A percentile compares a stretch with the other conserved stretches of the same genome.
phyloP scores from a whole-genome alignment of 768 basidiomycete genomes.

The Suillus lakei region DNA sequence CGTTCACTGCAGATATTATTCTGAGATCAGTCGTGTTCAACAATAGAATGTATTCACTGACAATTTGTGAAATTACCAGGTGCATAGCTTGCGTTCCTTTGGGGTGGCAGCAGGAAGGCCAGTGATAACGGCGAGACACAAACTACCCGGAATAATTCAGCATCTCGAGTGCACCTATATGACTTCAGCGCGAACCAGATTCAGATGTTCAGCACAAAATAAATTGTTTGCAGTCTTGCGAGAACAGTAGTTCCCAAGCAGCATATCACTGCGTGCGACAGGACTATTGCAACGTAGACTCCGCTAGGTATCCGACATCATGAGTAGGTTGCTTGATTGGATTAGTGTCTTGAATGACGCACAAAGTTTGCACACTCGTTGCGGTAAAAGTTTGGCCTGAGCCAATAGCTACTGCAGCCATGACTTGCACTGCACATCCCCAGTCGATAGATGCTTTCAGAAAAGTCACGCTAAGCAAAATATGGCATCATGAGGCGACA shows the following conservation, averaged over 20 bases:
- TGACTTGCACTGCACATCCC: constrained; percentile 67
- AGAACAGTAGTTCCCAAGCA: constrained; percentile 70
- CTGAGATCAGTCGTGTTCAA: not conserved
- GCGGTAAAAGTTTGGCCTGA: constrained; percentile 42
- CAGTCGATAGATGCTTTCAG: constrained; percentile 62
- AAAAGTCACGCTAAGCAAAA: constrained; percentile 12
- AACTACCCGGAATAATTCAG: constrained; percentile 34
- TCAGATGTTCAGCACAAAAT: constrained; percentile 66
- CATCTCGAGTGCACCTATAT: not conserved
- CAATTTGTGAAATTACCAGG: constrained; percentile 66
- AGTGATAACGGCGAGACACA: constrained; percentile 70
- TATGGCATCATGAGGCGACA: not conserved
- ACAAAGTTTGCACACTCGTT: constrained; percentile 52
- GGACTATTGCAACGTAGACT: constrained; percentile 63
- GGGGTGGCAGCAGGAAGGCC: constrained; percentile 70
- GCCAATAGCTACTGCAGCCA: constrained; percentile 67
- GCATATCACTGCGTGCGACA: constrained; percentile 67
- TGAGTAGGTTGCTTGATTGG: not conserved
- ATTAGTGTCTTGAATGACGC: constrained; percentile 14
- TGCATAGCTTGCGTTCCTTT: constrained; percentile 57
- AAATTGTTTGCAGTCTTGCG: constrained; percentile 69
- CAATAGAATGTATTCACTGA: constrained; percentile 26
- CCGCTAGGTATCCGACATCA: constrained; percentile 46
- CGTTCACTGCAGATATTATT: constrained; percentile 33
- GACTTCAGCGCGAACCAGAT: constrained; percentile 44